These are phyloP conservation scores for Prototheca wickerhamii DNA, from an alignment of 163 green algal genomes.

Conservation along the genomic window DNA sequence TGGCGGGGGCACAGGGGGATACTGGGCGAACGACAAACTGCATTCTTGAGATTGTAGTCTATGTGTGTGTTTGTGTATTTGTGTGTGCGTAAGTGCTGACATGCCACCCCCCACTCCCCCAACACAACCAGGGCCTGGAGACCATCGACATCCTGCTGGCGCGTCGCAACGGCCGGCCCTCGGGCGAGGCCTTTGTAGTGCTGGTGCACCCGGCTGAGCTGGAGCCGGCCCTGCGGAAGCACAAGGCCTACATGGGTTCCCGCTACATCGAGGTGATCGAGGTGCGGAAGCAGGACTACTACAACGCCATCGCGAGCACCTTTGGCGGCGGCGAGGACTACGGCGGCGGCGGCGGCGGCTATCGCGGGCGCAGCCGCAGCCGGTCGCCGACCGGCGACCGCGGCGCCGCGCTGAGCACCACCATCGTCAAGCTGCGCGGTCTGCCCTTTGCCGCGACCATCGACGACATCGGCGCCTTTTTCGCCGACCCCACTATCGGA, in stretches of 20 bases:
- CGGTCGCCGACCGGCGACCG: slow-evolving; percentile 3
- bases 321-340: background rate
- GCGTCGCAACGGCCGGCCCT: slow-evolving; percentile 55
- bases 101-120: background rate
- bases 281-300: slow-evolving; percentile 56
- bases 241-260: slow-evolving; percentile 77
- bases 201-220: slow-evolving; percentile 52
- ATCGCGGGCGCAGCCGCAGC: background rate
- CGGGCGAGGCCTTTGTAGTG: slow-evolving; percentile 83
- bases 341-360: slow-evolving; percentile 1
- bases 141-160: slow-evolving; percentile 70
- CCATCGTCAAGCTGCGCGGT: slow-evolving; percentile 77
- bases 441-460: slow-evolving; percentile 71
- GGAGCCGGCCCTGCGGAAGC: slow-evolving; percentile 65
- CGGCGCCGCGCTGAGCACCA: background rate
- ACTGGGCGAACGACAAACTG: background rate
- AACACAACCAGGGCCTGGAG: slow-evolving; percentile 46
- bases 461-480: slow-evolving; percentile 75
- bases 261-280: slow-evolving; percentile 84
- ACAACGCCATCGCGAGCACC: slow-evolving; percentile 11
- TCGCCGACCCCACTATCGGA: slow-evolving; percentile 48
- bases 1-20: background rate
- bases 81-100: background rate
- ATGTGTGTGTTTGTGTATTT: background rate
- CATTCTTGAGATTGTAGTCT: background rate